Evolutionary conservation across 202 grass and related monocot genomes (phyloP).

Genomic region (Schoenoplectus tabernaemontani): DNA sequence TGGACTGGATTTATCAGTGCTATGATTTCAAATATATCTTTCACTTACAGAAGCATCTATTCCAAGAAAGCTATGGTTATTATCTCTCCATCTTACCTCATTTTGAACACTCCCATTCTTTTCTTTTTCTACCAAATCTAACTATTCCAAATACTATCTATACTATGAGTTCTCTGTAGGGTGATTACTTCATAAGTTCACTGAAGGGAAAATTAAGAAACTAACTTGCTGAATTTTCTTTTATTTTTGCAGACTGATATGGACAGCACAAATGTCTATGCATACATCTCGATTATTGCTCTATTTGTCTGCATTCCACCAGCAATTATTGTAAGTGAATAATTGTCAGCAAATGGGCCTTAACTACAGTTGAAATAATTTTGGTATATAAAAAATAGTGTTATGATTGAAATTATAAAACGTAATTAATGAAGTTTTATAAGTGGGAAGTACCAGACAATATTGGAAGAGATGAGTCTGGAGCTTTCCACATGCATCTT

Average conservation of each 20-base stretch:
- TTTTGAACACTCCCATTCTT: slow-evolving; percentile 10
- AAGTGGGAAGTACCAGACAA: background rate
- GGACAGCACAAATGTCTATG: slow-evolving; percentile 98
- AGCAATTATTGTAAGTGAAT: slow-evolving; percentile 69
- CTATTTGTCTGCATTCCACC: slow-evolving; percentile 94
- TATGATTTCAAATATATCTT: slow-evolving; percentile 98
- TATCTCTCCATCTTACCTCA: slow-evolving; percentile 5
- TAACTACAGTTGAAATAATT: background rate
- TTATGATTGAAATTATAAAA: background rate
- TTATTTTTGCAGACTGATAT: slow-evolving; percentile 90
- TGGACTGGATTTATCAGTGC: slow-evolving; percentile 96
- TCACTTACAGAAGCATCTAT: slow-evolving; percentile 98
- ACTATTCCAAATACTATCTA: too few relatives aligned
- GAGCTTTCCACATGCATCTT: background rate
- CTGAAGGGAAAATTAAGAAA: background rate
- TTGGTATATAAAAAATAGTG: slow-evolving; percentile 8
- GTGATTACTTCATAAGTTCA: background rate
- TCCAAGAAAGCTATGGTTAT: slow-evolving; percentile 99
- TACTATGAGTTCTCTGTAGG: background rate
- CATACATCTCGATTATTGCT: slow-evolving; percentile 92
- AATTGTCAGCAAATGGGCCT: background rate
- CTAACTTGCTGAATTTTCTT: background rate
- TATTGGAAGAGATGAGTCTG: background rate
- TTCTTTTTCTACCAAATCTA: slow-evolving; percentile 7
- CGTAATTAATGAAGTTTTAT: background rate